Percentiles rank a stretch among this genome's conserved stretches.
phyloP scores from a whole-genome alignment of 2,329 filamentous ascomycete species.

The Phyllosticta citriasiana region DNA sequence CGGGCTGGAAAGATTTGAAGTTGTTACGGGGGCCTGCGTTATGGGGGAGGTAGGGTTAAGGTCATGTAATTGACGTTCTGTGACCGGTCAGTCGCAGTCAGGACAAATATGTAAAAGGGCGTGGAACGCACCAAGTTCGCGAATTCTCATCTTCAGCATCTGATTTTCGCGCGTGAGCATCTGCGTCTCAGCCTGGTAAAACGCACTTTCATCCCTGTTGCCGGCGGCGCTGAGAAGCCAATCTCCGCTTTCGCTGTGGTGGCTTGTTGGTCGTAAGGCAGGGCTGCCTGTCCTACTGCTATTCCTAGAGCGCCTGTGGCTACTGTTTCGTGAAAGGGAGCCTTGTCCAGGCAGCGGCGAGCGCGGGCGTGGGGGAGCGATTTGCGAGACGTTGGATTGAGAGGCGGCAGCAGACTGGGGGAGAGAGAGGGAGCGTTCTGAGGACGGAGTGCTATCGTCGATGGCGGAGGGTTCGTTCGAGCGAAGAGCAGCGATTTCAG shows the following conservation, averaged over 20 bases:
- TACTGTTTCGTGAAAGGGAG: constrained; percentile 36
- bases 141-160: constrained; percentile 66
- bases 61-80: constrained; percentile 27
- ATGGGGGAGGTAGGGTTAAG: constrained; percentile 22
- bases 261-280: constrained; percentile 45
- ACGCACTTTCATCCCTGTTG: constrained; percentile 59
- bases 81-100: neutral
- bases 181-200: constrained; percentile 75
- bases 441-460: constrained; percentile 43
- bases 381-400: constrained; percentile 27
- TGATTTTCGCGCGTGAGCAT: constrained; percentile 71
- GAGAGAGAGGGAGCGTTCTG: constrained; percentile 37
- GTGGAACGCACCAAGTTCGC: constrained; percentile 53
- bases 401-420: constrained; percentile 25
- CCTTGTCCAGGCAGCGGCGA: constrained; percentile 22
- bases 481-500: constrained; percentile 54
- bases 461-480: constrained; percentile 26
- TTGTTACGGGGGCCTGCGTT: constrained; percentile 21
- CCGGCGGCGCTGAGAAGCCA: constrained; percentile 45
- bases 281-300: constrained; percentile 34
- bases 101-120: constrained; percentile 7
- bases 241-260: constrained; percentile 50
- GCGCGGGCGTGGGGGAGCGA: constrained; percentile 32
- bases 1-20: constrained; percentile 19
- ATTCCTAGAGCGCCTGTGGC: constrained; percentile 27